phyloP scores from a whole-genome alignment of 192 early-diverging fungal species.

The Spizellomyces punctatus region DNA sequence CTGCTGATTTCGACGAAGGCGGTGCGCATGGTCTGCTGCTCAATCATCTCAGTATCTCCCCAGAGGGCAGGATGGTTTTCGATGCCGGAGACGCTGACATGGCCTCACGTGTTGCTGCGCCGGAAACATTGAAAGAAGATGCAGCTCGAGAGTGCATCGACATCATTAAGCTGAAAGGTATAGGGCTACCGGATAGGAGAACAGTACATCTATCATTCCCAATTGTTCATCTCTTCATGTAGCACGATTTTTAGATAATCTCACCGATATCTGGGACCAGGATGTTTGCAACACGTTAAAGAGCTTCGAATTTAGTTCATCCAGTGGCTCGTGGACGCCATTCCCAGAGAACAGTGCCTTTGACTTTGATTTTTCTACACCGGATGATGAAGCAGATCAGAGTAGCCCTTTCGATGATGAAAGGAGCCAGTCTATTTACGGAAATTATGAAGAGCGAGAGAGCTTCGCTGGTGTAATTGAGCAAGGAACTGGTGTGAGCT shows the following conservation, averaged over 20 bases:
- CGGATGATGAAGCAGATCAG: conserved; percentile 45
- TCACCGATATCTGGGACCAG: conserved; percentile 46
- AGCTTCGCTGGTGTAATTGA: background rate
- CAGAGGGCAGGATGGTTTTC: conserved; percentile 89
- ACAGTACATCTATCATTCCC: background rate
- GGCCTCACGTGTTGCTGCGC: conserved; percentile 19
- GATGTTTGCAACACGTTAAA: conserved; percentile 73
- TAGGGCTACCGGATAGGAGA: background rate
- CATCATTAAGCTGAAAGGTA: conserved; percentile 48
- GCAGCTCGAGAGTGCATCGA: conserved; percentile 31
- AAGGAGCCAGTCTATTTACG: background rate
- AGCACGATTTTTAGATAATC: conserved; percentile 51
- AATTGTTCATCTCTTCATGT: background rate
- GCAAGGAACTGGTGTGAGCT: too few species aligned
- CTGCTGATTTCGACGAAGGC: conserved; percentile 97
- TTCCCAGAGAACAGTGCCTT: conserved; percentile 21
- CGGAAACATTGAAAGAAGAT: conserved; percentile 34
- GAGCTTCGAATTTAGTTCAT: conserved; percentile 65
- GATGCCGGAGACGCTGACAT: conserved; percentile 67
- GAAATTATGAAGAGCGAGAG: background rate
- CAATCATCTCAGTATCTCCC: conserved; percentile 81
- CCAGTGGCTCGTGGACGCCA: conserved; percentile 16
- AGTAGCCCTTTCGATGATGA: conserved; percentile 39
- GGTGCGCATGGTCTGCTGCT: conserved; percentile 89
- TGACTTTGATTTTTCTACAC: conserved; percentile 25